Evolutionary conservation across 805 yeast genomes (phyloP).

Genomic region (Candida vartiovaarae): DNA sequence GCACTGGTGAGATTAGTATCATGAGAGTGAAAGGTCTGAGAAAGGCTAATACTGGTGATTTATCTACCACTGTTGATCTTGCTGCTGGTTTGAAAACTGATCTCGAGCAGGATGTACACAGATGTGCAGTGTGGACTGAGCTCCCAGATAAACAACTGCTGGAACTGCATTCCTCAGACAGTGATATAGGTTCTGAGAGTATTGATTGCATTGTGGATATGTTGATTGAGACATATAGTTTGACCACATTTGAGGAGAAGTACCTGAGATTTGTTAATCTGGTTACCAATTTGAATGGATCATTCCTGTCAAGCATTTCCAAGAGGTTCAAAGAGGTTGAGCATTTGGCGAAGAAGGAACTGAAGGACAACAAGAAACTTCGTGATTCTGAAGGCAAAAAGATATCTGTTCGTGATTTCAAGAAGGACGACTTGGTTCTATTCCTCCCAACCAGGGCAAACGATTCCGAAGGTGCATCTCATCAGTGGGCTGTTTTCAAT

Average conservation of each 20-base stretch:
- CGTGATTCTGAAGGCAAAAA: conserved; percentile 43
- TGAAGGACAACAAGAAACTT: conserved; percentile 57
- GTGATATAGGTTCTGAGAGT: conserved; percentile 8
- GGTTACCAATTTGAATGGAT: conserved; percentile 23
- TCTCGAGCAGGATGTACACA: conserved; percentile 30
- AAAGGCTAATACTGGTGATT: conserved; percentile 30
- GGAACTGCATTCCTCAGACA: conserved; percentile 5
- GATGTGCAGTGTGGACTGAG: conserved; percentile 42
- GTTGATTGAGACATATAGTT: conserved; percentile 16
- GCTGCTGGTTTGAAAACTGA: conserved; percentile 34
- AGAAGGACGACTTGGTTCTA: conserved; percentile 68
- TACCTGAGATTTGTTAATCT: conserved; percentile 18
- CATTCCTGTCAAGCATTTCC: conserved; percentile 40
- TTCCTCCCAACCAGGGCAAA: conserved; percentile 62
- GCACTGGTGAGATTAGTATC: conserved; percentile 30
- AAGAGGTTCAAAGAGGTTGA: conserved; percentile 87
- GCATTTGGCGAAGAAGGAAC: conserved; percentile 75
- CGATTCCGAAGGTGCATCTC: conserved; percentile 1
- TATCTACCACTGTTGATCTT: conserved; percentile 30
- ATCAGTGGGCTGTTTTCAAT: conserved; percentile 87
- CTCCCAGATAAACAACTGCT: conserved; percentile 20
- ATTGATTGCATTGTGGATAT: conserved; percentile 13
- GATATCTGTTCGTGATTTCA: conserved; percentile 62
- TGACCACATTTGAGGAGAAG: conserved; percentile 20
- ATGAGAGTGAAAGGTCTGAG: conserved; percentile 77